phyloP scores from a whole-genome alignment of 2,329 filamentous ascomycete species.

The Xenosphaeropsis pyriputrescens region DNA sequence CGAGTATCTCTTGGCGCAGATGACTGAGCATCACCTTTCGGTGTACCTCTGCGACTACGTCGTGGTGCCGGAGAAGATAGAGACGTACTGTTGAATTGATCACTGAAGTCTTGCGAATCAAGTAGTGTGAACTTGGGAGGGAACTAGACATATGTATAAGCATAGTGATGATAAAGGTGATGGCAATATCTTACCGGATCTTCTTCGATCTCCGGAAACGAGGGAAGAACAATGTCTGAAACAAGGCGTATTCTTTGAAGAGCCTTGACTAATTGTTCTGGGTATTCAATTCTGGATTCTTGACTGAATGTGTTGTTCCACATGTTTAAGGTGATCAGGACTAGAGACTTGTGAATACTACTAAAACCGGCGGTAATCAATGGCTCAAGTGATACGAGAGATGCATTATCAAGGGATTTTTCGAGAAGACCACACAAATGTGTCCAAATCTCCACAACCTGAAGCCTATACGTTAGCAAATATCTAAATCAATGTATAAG shows the following conservation, averaged over 20 bases:
- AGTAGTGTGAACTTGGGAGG: no score
- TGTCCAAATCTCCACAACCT: slow-evolving; percentile 33
- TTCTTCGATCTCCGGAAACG: slow-evolving; percentile 22
- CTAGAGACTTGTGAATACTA: slow-evolving; percentile 40
- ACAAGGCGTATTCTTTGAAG: slow-evolving; percentile 45
- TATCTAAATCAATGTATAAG: no score
- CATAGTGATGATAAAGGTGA: no score
- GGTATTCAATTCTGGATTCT: slow-evolving; percentile 42
- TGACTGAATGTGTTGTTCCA: slow-evolving; percentile 64
- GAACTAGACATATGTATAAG: no score
- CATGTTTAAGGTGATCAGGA: slow-evolving; percentile 33
- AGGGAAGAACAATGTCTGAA: slow-evolving; percentile 33
- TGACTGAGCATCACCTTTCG: slow-evolving; percentile 7
- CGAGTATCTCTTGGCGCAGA: slow-evolving; percentile 8
- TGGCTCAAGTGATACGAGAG: slow-evolving; percentile 37
- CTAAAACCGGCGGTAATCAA: slow-evolving; percentile 40
- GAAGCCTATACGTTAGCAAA: no score
- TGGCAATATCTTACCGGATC: slow-evolving; percentile 13
- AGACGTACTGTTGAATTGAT: slow-evolving; percentile 7
- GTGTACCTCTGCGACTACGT: slow-evolving; percentile 6
- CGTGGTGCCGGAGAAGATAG: slow-evolving; percentile 1
- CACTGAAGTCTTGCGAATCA: slow-evolving; percentile 3
- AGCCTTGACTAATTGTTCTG: slow-evolving; percentile 43
- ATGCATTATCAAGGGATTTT: slow-evolving; percentile 19
- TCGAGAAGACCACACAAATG: slow-evolving; percentile 22